phyloP scores from a whole-genome alignment of 768 basidiomycete genomes.

The Boletus edulis region DNA sequence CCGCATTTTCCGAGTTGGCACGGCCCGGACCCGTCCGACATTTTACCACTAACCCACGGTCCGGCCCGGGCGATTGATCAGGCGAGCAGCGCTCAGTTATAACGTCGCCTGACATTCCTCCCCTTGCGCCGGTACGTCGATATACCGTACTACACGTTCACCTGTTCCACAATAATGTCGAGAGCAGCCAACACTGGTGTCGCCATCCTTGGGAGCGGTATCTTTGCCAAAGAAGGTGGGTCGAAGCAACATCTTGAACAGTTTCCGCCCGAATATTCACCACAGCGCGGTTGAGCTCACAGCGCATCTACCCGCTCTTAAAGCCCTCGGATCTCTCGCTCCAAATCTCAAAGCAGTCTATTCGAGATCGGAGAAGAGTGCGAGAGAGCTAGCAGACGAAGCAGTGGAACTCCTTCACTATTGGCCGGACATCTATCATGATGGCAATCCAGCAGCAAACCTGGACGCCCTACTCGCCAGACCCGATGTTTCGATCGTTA shows the following conservation, averaged over 20 bases:
- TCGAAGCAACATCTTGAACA: conserved; percentile 6
- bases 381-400: conserved; percentile 48
- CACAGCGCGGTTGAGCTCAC: conserved; percentile 23
- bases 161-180: conserved; percentile 32
- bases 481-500: conserved; percentile 67
- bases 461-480: conserved; percentile 67
- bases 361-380: conserved; percentile 69
- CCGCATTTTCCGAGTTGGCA: no score
- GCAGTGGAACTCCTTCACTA: conserved; percentile 40
- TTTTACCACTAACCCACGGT: no score
- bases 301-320: conserved; percentile 78
- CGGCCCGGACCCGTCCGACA: no score
- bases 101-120: no score
- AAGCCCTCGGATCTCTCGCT: conserved; percentile 44
- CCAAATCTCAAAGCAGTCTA: conserved; percentile 67
- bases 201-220: conserved; percentile 79
- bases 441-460: conserved; percentile 42
- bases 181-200: conserved; percentile 43
- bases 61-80: no score
- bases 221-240: conserved; percentile 74
- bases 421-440: conserved; percentile 54
- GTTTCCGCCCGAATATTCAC: conserved; percentile 19
- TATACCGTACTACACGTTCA: no score
- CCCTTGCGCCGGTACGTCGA: no score
- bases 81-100: no score